A percentile compares a stretch with the other conserved stretches of the same genome.
phyloP scores from a whole-genome alignment of 331 rosid genomes.

The Malus hybrid region DNA sequence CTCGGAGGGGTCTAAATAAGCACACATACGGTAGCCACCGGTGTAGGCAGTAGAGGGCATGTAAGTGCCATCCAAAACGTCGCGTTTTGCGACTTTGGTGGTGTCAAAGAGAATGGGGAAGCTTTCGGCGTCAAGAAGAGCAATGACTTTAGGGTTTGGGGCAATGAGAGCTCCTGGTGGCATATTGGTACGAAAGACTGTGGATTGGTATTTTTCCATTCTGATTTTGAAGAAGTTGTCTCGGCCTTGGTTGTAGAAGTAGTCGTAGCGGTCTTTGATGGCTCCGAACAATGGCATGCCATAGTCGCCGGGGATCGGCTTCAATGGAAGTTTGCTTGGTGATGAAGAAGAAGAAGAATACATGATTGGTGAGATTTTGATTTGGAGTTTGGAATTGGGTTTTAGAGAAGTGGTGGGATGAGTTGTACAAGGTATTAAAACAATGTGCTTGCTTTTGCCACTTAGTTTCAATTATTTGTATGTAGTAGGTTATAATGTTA shows the following conservation, averaged over 20 bases:
- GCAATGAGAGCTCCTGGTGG: slow-evolving; percentile 75
- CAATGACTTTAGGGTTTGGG: slow-evolving; percentile 40
- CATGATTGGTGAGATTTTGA: neutral
- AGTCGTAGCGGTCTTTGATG: slow-evolving; percentile 49
- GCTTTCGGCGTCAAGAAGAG: slow-evolving; percentile 51
- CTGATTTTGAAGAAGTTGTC: slow-evolving; percentile 43
- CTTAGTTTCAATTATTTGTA: neutral
- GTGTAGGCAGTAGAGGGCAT: slow-evolving; percentile 66
- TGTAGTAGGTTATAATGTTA: neutral
- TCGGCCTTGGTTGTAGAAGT: slow-evolving; percentile 65
- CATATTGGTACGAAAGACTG: slow-evolving; percentile 59
- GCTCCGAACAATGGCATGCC: slow-evolving; percentile 53
- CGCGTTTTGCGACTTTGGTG: slow-evolving; percentile 44
- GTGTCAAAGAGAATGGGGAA: slow-evolving; percentile 61
- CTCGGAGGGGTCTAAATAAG: slow-evolving; percentile 68
- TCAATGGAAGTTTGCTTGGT: slow-evolving; percentile 29
- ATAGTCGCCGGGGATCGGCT: slow-evolving; percentile 51
- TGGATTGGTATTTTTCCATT: slow-evolving; percentile 40
- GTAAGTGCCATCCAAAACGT: slow-evolving; percentile 78
- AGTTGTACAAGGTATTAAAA: neutral
- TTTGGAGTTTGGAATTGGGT: neutral
- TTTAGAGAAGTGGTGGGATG: neutral
- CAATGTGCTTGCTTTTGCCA: neutral
- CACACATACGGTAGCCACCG: slow-evolving; percentile 61
- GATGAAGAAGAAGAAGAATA: neutral